A percentile compares a stretch with the other conserved stretches of the same genome.
Conservation (phyloP, 2,329 filamentous ascomycete species). For the Epichloe baconii region DNA sequence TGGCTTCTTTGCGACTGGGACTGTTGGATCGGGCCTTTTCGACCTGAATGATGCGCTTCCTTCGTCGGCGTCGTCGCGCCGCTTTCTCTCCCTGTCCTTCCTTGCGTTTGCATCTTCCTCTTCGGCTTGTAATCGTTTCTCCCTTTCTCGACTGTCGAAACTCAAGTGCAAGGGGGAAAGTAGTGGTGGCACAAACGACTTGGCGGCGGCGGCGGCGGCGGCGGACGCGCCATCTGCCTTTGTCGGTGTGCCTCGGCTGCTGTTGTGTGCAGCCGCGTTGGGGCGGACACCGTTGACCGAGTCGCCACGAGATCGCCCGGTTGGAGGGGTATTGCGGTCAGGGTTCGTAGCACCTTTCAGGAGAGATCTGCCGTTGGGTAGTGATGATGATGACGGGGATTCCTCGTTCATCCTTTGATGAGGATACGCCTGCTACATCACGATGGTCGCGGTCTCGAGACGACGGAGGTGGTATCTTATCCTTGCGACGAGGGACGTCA, state of each 20-base stretch:
- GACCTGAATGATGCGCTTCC: conserved; percentile 17
- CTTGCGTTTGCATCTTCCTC: conserved; percentile 16
- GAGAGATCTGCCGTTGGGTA: conserved; percentile 24
- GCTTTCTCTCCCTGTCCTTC: conserved; percentile 19
- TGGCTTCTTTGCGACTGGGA: conserved; percentile 23
- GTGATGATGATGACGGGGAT: conserved; percentile 15
- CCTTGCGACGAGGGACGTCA: conserved; percentile 20
- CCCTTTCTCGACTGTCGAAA: conserved; percentile 24
- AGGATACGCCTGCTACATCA: conserved; percentile 3
- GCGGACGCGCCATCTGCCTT: conserved; percentile 21
- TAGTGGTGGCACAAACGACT: conserved; percentile 34
- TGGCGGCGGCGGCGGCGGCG: conserved; percentile 17
- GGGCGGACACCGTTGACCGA: conserved; percentile 31
- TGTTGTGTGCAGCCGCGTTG: conserved; percentile 20
- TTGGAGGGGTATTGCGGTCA: conserved; percentile 20
- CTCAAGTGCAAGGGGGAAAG: conserved; percentile 38
- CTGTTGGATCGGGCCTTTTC: conserved; percentile 15
- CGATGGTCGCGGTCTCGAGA: conserved; percentile 4
- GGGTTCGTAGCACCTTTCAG: conserved; percentile 18
- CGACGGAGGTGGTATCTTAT: conserved; percentile 6
- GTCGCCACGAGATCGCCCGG: conserved; percentile 25
- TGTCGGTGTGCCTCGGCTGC: conserved; percentile 22
- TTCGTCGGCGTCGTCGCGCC: conserved; percentile 16
- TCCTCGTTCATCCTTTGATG: conserved; percentile 15
- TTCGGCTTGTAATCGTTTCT: conserved; percentile 13